Evolutionary conservation across 352 stramenopile genomes (phyloP), one percentile per base, ranked within the genome.

Genomic region (Thalassiosira exigua): DNA sequence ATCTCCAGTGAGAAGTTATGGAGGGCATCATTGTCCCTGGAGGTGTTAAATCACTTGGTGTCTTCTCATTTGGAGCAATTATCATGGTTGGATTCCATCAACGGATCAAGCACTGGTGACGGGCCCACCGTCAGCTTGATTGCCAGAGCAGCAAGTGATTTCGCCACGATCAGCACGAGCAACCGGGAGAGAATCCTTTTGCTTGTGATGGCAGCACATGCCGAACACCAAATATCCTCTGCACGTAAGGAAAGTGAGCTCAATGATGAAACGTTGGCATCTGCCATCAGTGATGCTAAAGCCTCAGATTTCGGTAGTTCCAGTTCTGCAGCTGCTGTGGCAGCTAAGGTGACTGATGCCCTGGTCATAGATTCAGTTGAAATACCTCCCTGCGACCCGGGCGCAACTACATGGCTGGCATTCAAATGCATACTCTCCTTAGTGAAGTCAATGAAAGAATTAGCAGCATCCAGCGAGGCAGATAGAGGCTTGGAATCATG

Each of bases 111-210:
- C 29, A 61, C 59, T 36, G 17, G n/a, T 36, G 29, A 46, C 11
- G 36, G 27, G 14, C 22, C 33, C 21, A 82, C 58, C 21, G 50
- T 78, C 46, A 69, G 64, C 59, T 22, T 80, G 22, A 85, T 84
- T 59, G 54, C 81, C 14, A 70, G 91, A 84, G 72, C 87, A 36
- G 76, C 75, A 11, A 91, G 85, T 78, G 85, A 94, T 51, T 89
- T 94, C 70, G 88, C 85, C 39, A 93, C 87, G 3, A 92, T 92
- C 52, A 85, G 70, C 33, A 79, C 85, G 39, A 91, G 84, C 62
- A 92, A 89, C 70, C 64, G 82, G 59, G 86, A 91, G 52, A 72
- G 88, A 50, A 92, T 94, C 58, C 71, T 91, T 54, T 79, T 90
- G 50, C 22, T 92, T 5, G 50, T 94, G 1, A 60, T 87, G 33